Evolutionary conservation across 2,329 filamentous ascomycete genomes (phyloP), one percentile per base, ranked within the genome.

Genomic region (Lasiodiplodia gonubiensis): DNA sequence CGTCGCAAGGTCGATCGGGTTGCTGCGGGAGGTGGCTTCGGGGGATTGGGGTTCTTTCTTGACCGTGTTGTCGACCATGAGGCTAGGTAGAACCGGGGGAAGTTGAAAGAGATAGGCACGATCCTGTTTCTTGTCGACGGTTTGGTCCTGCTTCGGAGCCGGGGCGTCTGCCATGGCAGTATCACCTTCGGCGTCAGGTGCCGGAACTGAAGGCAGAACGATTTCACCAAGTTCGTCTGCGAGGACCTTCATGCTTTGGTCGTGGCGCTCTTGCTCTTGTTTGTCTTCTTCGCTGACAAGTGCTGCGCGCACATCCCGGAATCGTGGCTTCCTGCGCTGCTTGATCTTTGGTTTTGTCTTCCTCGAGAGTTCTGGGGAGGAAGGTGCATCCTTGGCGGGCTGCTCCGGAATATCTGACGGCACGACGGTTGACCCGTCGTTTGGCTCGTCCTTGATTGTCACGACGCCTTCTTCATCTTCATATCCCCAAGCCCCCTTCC

Each of bases 51-150:
- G 68, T 64, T 73, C 71, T 2, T 59, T 57, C 64, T 71, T 72
- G 5, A 74, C 67, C 18, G 69, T 70, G 51, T 78, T 75, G 30
- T 75, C 78, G 11, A 82, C 73, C 42, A 80, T 71, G 27, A 90
- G 82, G 68, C 85, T 84, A 5, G 88, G 88, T 4, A 89, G 84
- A 68, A 88, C 81, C 0, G 88, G 87, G 14, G 88, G 88, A 72
- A 90, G 85, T 75, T 90, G 88, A 75, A 90, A 86, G 63, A 89
- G 80, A 74, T 89, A 89, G 64, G 88, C 81, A 67, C 85, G 83
- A 65, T 88, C 84, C 42, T 84, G 78, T 21, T 83, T 80, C 51
- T 80, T 79, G 63, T 79, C 82, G 71, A 79, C 72, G 70, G 25
- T 68, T 53, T 12, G 64, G 68, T 42, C 69, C 37, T 67, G 30